A percentile compares a stretch with the other conserved stretches of the same genome.
Evolutionary conservation across 345 rosid genomes (phyloP).

Genomic region (Abelmoschus esculentus): DNA sequence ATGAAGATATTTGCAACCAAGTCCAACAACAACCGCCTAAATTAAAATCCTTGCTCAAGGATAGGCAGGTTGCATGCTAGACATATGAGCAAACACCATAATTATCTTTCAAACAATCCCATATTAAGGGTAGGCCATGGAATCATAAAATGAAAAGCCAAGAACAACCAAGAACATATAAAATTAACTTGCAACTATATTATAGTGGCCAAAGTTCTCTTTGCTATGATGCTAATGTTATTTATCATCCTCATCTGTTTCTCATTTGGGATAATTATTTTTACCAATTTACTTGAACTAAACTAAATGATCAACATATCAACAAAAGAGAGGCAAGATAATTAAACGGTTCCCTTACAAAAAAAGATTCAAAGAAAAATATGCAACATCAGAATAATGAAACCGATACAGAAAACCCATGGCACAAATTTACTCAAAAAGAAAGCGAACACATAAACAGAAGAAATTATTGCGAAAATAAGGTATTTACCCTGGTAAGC

Average conservation of each 20-base stretch:
- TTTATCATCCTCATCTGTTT: not conserved
- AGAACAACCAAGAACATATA: not conserved
- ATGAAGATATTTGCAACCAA: not conserved
- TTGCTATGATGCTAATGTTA: not conserved
- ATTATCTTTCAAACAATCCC: not conserved
- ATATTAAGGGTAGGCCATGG: not conserved
- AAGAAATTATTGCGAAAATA: not conserved
- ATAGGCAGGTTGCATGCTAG: not conserved
- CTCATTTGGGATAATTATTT: not conserved
- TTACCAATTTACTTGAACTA: not conserved
- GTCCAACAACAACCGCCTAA: not conserved
- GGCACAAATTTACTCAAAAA: not conserved
- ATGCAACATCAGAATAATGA: not conserved
- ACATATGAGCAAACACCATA: not conserved
- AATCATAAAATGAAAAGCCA: not conserved
- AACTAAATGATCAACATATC: not conserved
- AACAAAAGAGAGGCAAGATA: not conserved
- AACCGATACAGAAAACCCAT: not conserved
- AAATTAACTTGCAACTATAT: not conserved
- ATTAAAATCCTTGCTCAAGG: not conserved
- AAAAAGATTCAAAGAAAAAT: not conserved
- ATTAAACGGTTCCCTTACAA: not conserved
- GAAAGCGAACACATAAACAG: not conserved
- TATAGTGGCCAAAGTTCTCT: not conserved
- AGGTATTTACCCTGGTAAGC: conserved; percentile 72